A percentile compares a stretch with the other conserved stretches of the same genome.
Conservation (phyloP, 768 basidiomycete genomes). For the Agrocybe chaxingu region DNA sequence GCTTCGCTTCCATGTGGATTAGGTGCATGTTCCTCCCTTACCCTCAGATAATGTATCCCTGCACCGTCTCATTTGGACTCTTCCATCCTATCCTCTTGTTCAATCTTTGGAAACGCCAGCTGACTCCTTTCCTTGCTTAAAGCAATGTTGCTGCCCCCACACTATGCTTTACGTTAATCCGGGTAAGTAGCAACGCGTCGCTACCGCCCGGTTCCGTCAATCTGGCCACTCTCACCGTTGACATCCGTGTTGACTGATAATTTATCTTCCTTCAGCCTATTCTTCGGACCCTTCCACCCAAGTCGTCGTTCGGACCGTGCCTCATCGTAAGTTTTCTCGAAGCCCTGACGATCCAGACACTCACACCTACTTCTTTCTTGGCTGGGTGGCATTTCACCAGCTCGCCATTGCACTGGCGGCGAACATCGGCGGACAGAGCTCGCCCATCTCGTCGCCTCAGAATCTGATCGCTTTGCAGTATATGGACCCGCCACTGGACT, state of each 20-base stretch:
- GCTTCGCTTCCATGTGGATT: slow-evolving; percentile 99
- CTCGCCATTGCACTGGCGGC: slow-evolving; percentile 97
- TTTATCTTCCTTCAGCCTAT: slow-evolving; percentile 69
- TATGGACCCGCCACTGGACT: slow-evolving; percentile 85
- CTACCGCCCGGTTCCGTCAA: neutral
- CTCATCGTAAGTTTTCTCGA: slow-evolving; percentile 66
- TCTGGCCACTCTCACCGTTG: slow-evolving; percentile 4
- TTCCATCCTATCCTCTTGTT: neutral
- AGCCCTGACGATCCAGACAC: neutral
- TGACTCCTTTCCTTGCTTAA: slow-evolving; percentile 10
- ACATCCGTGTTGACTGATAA: slow-evolving; percentile 3
- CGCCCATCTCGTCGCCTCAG: slow-evolving; percentile 97
- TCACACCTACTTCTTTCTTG: neutral
- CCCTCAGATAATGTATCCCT: neutral
- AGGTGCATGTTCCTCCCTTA: slow-evolving; percentile 44
- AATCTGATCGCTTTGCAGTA: slow-evolving; percentile 89
- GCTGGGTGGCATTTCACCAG: slow-evolving; percentile 34
- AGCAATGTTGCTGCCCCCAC: slow-evolving; percentile 98
- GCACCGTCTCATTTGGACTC: slow-evolving; percentile 5
- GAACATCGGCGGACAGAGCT: slow-evolving; percentile 96
- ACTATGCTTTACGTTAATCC: slow-evolving; percentile 92
- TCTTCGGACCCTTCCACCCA: slow-evolving; percentile 83
- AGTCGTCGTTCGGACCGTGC: slow-evolving; percentile 83
- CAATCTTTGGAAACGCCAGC: slow-evolving; percentile 2
- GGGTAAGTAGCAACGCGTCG: slow-evolving; percentile 48